These are phyloP conservation scores for Dysphania ambrosioides DNA, from an alignment of 148 eudicot species.

Conservation along the genomic window DNA sequence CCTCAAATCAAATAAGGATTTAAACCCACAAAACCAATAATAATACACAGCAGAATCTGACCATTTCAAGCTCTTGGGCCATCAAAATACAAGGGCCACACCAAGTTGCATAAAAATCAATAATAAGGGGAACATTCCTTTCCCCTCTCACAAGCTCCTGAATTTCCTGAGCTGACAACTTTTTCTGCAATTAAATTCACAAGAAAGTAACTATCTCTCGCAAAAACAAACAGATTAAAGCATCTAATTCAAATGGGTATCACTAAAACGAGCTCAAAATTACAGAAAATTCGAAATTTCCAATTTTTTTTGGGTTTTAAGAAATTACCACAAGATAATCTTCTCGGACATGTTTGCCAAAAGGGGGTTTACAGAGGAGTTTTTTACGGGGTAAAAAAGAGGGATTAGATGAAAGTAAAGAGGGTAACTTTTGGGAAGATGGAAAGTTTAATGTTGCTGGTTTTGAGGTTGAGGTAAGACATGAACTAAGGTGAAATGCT, in stretches of 20 bases:
- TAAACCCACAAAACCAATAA: background rate
- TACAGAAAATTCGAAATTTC: background rate
- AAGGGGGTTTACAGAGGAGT: constrained; percentile 55
- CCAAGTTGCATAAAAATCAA: constrained; percentile 97
- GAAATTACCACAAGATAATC: constrained; percentile 86
- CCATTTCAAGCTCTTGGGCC: constrained; percentile 99
- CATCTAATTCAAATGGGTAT: constrained; percentile 1
- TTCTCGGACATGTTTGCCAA: constrained; percentile 64
- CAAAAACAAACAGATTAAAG: constrained; percentile 4
- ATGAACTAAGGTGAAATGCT: constrained; percentile 21
- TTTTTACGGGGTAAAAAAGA: constrained; percentile 31
- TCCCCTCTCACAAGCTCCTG: constrained; percentile 87
- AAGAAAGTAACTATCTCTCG: background rate
- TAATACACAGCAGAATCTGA: constrained; percentile 15
- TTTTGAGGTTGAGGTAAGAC: too few species aligned
- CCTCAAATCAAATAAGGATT: too few species aligned
- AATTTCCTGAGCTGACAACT: constrained; percentile 65
- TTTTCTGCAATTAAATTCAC: constrained; percentile 53
- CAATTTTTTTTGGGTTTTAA: background rate
- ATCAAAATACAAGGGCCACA: constrained; percentile 96
- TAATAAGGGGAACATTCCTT: constrained; percentile 70
- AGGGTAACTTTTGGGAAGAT: constrained; percentile 29
- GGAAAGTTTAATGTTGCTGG: constrained; percentile 30
- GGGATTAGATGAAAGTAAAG: constrained; percentile 30
- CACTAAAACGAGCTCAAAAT: background rate